Base-by-base conservation (phyloP, 2,329 filamentous ascomycete genomes). In the Aspergillus neoniger region DNA sequence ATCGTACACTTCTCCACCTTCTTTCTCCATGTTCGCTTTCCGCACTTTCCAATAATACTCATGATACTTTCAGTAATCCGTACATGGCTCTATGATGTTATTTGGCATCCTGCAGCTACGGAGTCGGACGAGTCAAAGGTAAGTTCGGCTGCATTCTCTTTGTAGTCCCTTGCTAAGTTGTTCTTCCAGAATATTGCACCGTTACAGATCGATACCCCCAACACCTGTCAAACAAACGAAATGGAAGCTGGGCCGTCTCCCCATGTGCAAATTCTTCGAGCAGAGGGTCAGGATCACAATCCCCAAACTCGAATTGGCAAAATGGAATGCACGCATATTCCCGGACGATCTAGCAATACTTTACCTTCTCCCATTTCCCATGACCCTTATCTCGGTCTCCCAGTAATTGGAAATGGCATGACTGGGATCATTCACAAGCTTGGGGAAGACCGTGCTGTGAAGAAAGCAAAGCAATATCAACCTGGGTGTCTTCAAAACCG, bases 401-500 rank as follows among this genome's bases (percentile, higher is more conserved):
- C 50, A n/a, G 28, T 58, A 4, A 60, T 62, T 38, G 60, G 50
- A 2, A 58, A 19, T 55, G 55, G 62, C 28, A 58, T 64, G 62
- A 62, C 59, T 25, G 62, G 62, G n/a, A 28, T 60, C 17, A 15
- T 62, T 28, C 9, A 23, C 25, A 12, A 51, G 3, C 15, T 62
- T 7, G 59, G 54, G n/a, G 30, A 60, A 49, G 54, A 53, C 50
- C 62, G 54, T 49, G 62, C 32, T 21, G 62, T 62, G 15, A 62
- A 60, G 39, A 60, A 58, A 53, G 51, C 60, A 0, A 62, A 62
- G 43, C 48, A 55, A 47, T 57, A 44, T 43, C 48, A 28, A 3
- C 44, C 41, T 17, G 44, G 52, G 12, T 8, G 14, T n/a, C 38
- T 57, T 28, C 9, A 15, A 21, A 28, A 59, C 25, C 28, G 79